Percentiles rank a stretch among this genome's conserved stretches.
Conservation (phyloP, 2,329 filamentous ascomycete genomes). For the Pseudovirgaria hyperparasitica region DNA sequence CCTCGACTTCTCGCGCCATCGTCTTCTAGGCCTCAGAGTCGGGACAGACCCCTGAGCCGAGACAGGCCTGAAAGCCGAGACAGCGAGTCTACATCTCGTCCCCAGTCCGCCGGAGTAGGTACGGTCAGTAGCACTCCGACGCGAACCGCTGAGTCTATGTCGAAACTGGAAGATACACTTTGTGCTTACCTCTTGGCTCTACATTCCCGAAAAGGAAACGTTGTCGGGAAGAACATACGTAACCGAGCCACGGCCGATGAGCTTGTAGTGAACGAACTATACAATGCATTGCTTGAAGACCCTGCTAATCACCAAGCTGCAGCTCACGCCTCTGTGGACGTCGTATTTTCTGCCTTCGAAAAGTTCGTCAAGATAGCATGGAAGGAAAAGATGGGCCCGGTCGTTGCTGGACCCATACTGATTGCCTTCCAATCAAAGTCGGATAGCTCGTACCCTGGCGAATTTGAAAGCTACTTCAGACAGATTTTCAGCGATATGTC, state of each 20-base stretch:
- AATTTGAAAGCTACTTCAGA: constrained; percentile 52
- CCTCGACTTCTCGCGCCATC: constrained; percentile 20
- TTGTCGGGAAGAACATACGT: constrained; percentile 65
- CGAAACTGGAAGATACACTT: constrained; percentile 72
- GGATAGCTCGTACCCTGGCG: constrained; percentile 53
- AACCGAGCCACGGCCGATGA: constrained; percentile 61
- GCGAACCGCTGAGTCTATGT: constrained; percentile 31
- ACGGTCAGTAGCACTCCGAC: constrained; percentile 16
- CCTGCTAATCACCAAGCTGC: constrained; percentile 66
- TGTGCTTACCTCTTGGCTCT: constrained; percentile 71
- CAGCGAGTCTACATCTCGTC: constrained; percentile 12
- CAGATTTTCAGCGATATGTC: constrained; percentile 38
- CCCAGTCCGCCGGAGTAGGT: constrained; percentile 21
- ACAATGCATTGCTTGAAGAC: constrained; percentile 76
- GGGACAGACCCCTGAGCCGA: constrained; percentile 20
- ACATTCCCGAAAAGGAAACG: constrained; percentile 74
- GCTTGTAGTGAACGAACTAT: constrained; percentile 73
- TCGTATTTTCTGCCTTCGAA: constrained; percentile 84
- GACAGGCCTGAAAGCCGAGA: constrained; percentile 22
- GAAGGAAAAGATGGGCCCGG: constrained; percentile 75
- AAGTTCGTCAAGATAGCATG: constrained; percentile 84
- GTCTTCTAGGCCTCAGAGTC: constrained; percentile 19
- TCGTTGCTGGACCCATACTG: constrained; percentile 61
- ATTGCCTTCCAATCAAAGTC: constrained; percentile 57
- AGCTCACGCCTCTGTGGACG: constrained; percentile 64